Base-by-base conservation (phyloP, 768 basidiomycete genomes). In the Exsudoporus frostii region DNA sequence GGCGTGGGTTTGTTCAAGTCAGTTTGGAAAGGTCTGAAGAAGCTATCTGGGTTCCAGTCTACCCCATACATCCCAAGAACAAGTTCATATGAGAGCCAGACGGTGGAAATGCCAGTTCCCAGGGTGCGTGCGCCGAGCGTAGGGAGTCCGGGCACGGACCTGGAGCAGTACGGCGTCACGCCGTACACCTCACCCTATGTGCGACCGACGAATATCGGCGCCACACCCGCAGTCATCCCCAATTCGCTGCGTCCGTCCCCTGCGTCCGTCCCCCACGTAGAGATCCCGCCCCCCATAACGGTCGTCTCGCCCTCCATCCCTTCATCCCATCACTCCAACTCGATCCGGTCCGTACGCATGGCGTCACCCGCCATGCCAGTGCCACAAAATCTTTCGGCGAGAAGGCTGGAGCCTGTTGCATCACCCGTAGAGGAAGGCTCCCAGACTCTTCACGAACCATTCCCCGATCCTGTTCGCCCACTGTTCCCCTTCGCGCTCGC, bases 1-100 rank as follows among this genome's bases (percentile, higher is more conserved):
- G 47, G 55, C n/a, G 54, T 22, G 6, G 51, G 62, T 36, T 52
- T 72, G 15, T 50, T 69, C 5, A 65, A 64, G 17, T 65, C 68
- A 1, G 52, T 76, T 19, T 70, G 75, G 48, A 60, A 62, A 1
- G 69, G 71, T 5, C 49, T 76, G 8, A 72, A 66, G 55, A 70
- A 66, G 46, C 57, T 65, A 22, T 60, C 66, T 42, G 59, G 59
- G 36, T 54, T 62, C 51, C 39, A 51, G 15, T 50, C 37, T 20
- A 25, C 7, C 34, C 34, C 46, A 19, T 5, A 36, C 38, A 9
- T 46, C n/a, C 33, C 49, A 1, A 34, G 48, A 29, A 7, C 36
- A 5, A 38, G 45, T 10, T 51, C 52, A 7, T 50, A 53, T 29
- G 49, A 8, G 17, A 36, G 33, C 25, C 45, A 44, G 45, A 59